A percentile compares a stretch with the other conserved stretches of the same genome.
Conservation (phyloP, 257 asterid genomes). For the Nyctanthes arbortristis region DNA sequence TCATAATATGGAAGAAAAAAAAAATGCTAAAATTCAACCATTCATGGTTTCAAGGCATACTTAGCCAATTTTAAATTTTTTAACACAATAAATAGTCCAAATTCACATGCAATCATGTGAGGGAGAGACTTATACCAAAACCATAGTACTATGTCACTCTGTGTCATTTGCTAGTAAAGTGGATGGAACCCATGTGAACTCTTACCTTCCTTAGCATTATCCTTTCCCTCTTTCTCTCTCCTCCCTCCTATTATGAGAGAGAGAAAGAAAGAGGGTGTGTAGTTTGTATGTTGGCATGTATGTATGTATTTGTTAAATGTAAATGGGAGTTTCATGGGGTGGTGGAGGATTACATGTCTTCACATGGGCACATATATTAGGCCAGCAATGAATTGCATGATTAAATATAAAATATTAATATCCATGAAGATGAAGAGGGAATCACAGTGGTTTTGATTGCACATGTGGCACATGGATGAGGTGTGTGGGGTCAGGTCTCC, state of each 20-base stretch:
- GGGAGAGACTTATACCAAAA: constrained; percentile 6
- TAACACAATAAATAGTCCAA: constrained; percentile 33
- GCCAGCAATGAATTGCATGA: not conserved
- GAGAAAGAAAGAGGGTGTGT: constrained; percentile 14
- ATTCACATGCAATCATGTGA: constrained; percentile 46
- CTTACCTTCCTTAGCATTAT: constrained; percentile 28
- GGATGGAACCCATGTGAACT: constrained; percentile 61
- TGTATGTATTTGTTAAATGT: not conserved
- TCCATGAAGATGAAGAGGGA: constrained; percentile 9
- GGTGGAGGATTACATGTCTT: constrained; percentile 25
- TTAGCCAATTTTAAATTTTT: not conserved
- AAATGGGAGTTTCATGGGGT: not conserved
- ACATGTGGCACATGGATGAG: constrained; percentile 32
- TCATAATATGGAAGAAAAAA: not conserved
- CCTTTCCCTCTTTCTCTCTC: not conserved
- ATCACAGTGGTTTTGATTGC: constrained; percentile 19
- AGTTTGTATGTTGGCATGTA: not conserved
- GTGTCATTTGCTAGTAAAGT: constrained; percentile 17
- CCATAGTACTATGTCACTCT: constrained; percentile 31
- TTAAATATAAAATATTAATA: not conserved
- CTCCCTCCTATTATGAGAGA: constrained; percentile 35
- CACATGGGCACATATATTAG: constrained; percentile 38
- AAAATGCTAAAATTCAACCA: constrained; percentile 11
- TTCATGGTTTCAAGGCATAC: constrained; percentile 21
- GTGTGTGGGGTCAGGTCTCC: not conserved